Evolutionary conservation across 176 grass and related monocot species (phyloP).

Genomic region (Avena eriantha): DNA sequence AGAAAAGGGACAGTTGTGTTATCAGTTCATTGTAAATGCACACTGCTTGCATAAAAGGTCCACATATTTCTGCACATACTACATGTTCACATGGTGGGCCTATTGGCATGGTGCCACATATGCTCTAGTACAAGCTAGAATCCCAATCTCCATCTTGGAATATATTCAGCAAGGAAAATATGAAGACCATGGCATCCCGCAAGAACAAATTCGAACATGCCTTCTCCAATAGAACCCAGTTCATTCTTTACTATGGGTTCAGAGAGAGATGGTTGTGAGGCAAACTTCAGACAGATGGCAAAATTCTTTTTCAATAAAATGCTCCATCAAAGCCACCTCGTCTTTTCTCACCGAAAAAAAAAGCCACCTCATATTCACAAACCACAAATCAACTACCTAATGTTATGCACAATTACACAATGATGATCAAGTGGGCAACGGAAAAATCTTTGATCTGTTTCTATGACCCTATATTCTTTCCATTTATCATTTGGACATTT

Average conservation of each 20-base stretch:
- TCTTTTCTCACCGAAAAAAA: neutral
- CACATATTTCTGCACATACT: neutral
- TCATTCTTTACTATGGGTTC: constrained; percentile 2
- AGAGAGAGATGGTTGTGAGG: neutral
- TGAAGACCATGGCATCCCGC: neutral
- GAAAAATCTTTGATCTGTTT: neutral
- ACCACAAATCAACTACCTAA: neutral
- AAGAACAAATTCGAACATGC: neutral
- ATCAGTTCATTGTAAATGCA: constrained; percentile 3
- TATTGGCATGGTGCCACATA: constrained; percentile 1
- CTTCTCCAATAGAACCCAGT: constrained; percentile 16
- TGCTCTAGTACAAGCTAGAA: neutral
- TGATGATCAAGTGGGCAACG: constrained; percentile 13
- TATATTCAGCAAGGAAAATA: constrained; percentile 5
- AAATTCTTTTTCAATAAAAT: neutral
- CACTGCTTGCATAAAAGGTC: neutral
- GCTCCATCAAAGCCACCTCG: neutral
- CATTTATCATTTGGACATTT: neutral
- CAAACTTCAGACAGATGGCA: neutral
- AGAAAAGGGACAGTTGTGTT: neutral
- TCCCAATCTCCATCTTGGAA: neutral
- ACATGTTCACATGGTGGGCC: neutral
- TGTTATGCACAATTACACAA: neutral
- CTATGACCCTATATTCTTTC: constrained; percentile 2
- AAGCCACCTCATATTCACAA: neutral